Evolutionary conservation across 2,329 filamentous ascomycete genomes (phyloP), one percentile per base, ranked within the genome.

Genomic region (Emmonsiellopsis sp.): DNA sequence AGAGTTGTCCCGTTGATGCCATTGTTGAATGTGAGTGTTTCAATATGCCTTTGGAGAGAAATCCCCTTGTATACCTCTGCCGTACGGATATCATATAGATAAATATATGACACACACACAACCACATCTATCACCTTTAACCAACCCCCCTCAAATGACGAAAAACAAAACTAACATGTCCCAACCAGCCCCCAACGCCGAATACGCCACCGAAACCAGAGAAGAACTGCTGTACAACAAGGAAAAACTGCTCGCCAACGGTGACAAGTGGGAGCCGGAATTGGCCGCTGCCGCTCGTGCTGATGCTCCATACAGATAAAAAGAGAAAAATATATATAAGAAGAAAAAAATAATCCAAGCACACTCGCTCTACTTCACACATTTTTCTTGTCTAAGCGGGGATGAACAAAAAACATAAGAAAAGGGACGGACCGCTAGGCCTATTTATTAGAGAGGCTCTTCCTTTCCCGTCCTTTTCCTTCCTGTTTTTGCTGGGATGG

Each of bases 221-320:
- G 92, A 98, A 74, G 92, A 97, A 79, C 76, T 97, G 65, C 74
- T 97, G 65, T 97, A 97, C 79, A 97, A 97, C 79, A 97, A 97
- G 82, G 86, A 94, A 79, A 95, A 95, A 76, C 76, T 95, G 60
- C 73, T 95, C 59, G 76, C 87, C 61, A 95, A 95, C 68, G 89
- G 90, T 65, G 90, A 94, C 76, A 92, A 91, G 76, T 98, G 93
- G 93, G 93, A 98, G 78, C 91, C 93, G 7, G 93, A 98, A 76
- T 79, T 98, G 67, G 92, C 92, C 1, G 92, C 93, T 55, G 85
- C 83, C 62, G 93, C 93, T 69, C 85, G 90, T 67, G 93, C 93
- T 57, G 93, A 98, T 79, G 84, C 91, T 53, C 92, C 92, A 50
- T 97, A 91, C 77, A 82, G 87, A 80, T 92, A 84, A 79, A 61